phyloP scores from a whole-genome alignment of 352 stramenopile genomes.

The Pythium sukuiense region DNA sequence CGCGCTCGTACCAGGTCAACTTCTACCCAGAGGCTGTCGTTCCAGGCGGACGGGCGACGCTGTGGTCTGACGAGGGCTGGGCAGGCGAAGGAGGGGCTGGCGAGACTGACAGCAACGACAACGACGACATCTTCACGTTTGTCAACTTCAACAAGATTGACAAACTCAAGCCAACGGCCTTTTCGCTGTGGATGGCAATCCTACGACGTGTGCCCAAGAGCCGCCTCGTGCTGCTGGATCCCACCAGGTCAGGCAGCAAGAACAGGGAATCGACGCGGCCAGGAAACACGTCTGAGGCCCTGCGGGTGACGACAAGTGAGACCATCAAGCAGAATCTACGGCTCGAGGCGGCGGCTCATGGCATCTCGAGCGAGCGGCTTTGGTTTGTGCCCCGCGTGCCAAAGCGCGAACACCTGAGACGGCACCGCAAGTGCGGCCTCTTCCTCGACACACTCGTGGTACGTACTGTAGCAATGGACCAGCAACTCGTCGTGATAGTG shows the following conservation, averaged over 20 bases:
- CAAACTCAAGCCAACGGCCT: constrained; percentile 72
- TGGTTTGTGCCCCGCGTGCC: constrained; percentile 53
- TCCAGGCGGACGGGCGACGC: background rate
- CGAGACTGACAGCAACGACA: background rate
- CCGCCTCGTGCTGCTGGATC: constrained; percentile 59
- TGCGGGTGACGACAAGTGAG: constrained; percentile 15
- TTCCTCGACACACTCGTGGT: constrained; percentile 92
- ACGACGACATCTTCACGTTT: constrained; percentile 44
- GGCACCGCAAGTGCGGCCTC: constrained; percentile 71
- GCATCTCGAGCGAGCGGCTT: constrained; percentile 48
- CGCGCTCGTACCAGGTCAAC: constrained; percentile 83
- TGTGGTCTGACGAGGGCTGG: background rate
- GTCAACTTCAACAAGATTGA: constrained; percentile 91
- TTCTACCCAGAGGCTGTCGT: constrained; percentile 40
- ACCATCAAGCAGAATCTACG: constrained; percentile 52
- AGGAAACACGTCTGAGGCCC: constrained; percentile 1
- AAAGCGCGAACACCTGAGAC: constrained; percentile 79
- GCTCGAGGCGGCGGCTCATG: constrained; percentile 47
- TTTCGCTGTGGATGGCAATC: constrained; percentile 75
- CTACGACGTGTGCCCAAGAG: constrained; percentile 54
- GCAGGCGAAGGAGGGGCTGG: background rate
- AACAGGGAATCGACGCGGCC: background rate
- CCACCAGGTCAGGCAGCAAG: constrained; percentile 16
- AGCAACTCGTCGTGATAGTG: background rate
- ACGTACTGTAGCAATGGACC: constrained; percentile 11